A percentile compares a stretch with the other conserved stretches of the same genome.
phyloP scores from a whole-genome alignment of 73 alveolate species.

The Paramecium octaurelia region DNA sequence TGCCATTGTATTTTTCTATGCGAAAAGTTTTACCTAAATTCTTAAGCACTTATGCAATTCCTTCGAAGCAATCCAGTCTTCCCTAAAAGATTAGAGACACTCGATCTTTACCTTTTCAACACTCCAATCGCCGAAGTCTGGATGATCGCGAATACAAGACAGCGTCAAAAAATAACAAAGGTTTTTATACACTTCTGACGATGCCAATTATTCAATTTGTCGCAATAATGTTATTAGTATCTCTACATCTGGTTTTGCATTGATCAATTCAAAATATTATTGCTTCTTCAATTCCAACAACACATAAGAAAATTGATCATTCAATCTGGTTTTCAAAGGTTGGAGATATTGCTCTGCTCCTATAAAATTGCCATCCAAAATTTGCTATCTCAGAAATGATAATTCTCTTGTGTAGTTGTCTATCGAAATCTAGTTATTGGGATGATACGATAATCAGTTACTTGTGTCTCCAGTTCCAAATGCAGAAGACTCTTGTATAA shows the following conservation, averaged over 20 bases:
- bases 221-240: slow-evolving; percentile 64
- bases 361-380: slow-evolving; percentile 90
- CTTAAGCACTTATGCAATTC: slow-evolving; percentile 18
- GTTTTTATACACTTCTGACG: slow-evolving; percentile 73
- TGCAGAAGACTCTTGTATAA: slow-evolving; percentile 71
- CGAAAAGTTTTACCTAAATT: slow-evolving; percentile 13
- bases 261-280: slow-evolving; percentile 84
- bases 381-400: slow-evolving; percentile 77
- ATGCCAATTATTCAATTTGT: slow-evolving; percentile 66
- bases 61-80: slow-evolving; percentile 75
- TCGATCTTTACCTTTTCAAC: slow-evolving; percentile 37
- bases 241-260: slow-evolving; percentile 62
- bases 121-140: slow-evolving; percentile 74
- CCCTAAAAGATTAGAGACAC: slow-evolving; percentile 53
- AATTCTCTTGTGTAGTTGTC: slow-evolving; percentile 86
- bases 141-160: slow-evolving; percentile 69
- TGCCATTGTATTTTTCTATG: background rate
- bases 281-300: slow-evolving; percentile 87
- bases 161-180: slow-evolving; percentile 77
- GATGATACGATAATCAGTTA: background rate
- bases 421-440: background rate
- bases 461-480: slow-evolving; percentile 68
- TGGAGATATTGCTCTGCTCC: slow-evolving; percentile 86
- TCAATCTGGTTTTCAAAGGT: slow-evolving; percentile 74
- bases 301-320: slow-evolving; percentile 76